Percentiles rank a stretch among this genome's conserved stretches.
These are phyloP conservation scores for Coffea canephora DNA, from an alignment of 257 asterid genomes.

Conservation along the genomic window DNA sequence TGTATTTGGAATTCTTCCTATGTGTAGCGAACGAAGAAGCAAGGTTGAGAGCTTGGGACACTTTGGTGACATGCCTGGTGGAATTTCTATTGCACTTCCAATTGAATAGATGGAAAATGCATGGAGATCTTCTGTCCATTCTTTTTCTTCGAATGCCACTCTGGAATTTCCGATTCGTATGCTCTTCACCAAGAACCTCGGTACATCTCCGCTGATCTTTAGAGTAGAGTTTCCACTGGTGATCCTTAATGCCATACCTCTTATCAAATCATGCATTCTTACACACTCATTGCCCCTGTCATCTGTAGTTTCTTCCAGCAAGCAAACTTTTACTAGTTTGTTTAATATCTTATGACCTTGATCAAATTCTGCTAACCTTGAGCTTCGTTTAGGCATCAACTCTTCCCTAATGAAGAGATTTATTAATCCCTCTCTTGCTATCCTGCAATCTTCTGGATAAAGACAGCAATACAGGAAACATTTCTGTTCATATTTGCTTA, in stretches of 20 bases:
- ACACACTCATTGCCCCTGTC: background rate
- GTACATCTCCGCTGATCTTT: background rate
- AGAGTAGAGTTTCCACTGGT: background rate
- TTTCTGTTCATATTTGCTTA: conserved; percentile 10
- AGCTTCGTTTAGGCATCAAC: conserved; percentile 14
- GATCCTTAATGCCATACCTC: conserved; percentile 7
- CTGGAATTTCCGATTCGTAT: background rate
- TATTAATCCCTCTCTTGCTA: conserved; percentile 16
- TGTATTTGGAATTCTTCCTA: background rate
- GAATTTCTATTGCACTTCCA: background rate
- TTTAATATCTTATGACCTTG: conserved; percentile 23
- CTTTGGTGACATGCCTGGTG: background rate
- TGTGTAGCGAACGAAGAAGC: background rate
- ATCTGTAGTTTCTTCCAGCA: conserved; percentile 13
- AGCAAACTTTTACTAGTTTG: conserved; percentile 16
- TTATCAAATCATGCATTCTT: conserved; percentile 14
- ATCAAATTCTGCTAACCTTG: background rate
- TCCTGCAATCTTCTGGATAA: conserved; percentile 20
- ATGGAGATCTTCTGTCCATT: conserved; percentile 9
- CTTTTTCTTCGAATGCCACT: background rate
- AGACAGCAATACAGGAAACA: conserved; percentile 32
- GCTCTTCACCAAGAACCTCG: conserved; percentile 13
- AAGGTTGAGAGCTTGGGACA: conserved; percentile 13
- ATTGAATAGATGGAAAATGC: conserved; percentile 1
- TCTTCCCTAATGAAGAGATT: conserved; percentile 13